Evolutionary conservation across 768 basidiomycete genomes (phyloP), one percentile per base, ranked within the genome.

Genomic region (Pulveroboletus frians): DNA sequence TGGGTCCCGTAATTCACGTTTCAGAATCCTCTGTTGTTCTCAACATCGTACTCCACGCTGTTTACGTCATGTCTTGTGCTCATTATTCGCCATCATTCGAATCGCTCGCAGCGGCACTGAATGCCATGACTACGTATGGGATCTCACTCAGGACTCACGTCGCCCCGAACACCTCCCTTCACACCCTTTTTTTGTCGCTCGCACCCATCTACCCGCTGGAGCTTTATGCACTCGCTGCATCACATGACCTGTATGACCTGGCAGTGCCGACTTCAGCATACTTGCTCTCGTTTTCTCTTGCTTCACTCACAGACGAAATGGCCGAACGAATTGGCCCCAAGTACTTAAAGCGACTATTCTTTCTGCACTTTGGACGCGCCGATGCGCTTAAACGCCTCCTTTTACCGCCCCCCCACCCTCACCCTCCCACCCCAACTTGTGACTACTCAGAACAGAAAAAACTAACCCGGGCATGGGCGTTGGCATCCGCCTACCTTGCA

Each of bases 351-450:
- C 80, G 85, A 29, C 74, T 92, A 26, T 89, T 92, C 66, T 90
- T 88, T 63, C 71, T 92, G 21, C 90, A 92, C 58, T 83, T 89
- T 58, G 88, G 89, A 9, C 84, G 89, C 26, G 73, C 80, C 3
- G 90, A 92, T 51, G 88, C 88, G 9, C 75, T 92, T 29, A 92
- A 91, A 63, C 80, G 86, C 29, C 77, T 90, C 18, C 72, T 92
- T 13, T 73, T 85, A 5, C 78, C 83, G 3, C 88, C 88, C 0
- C 88, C 88, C 3, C 79, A 80, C 47, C 81, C 84, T 3, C 88
- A 91, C 61, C 72, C 82, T n/a, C 84, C 88, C 14, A 88, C 80
- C 0, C 58, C 73, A 5, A 62, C 65, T 18, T 91, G 88, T 56
- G 85, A 88, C 63, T 83, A 84, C 59, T 66, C 75, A 0, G 83